Conservation (phyloP, 208 protist genomes). For the Acanthamoeba lenticulata region DNA sequence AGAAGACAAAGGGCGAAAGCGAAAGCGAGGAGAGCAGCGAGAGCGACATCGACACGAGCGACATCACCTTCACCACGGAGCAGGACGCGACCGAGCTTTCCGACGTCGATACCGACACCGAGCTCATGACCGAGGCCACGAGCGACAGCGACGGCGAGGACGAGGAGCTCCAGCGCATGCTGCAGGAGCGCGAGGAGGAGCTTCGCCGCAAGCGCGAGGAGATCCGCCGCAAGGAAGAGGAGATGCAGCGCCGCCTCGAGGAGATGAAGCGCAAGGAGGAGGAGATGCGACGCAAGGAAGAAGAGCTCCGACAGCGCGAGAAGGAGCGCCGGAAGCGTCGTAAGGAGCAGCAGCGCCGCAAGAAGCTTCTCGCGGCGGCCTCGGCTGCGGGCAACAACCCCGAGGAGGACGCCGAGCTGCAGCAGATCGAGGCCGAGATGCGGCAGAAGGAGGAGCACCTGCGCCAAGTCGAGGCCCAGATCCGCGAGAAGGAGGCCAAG, state of each 20-base stretch:
- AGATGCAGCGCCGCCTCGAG: slow-evolving; percentile 1
- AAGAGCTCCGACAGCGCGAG: background rate
- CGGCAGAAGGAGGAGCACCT: background rate
- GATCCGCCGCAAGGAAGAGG: slow-evolving; percentile 10
- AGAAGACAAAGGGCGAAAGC: background rate
- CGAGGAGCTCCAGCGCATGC: background rate
- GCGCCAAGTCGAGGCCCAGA: background rate
- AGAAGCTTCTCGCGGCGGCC: too few relatives aligned
- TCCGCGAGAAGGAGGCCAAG: background rate
- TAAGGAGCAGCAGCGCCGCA: background rate
- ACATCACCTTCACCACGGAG: slow-evolving; percentile 5
- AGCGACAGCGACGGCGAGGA: slow-evolving; percentile 2
- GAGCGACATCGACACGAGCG: slow-evolving; percentile 8
- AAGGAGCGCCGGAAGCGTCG: background rate
- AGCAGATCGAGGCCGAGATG: background rate
- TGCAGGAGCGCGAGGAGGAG: slow-evolving; percentile 22
- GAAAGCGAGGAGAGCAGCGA: background rate
- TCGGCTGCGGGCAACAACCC: background rate
- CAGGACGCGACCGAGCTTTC: background rate
- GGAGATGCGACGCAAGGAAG: background rate
- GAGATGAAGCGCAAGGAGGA: slow-evolving; percentile 50
- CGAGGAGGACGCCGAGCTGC: background rate
- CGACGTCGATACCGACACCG: background rate
- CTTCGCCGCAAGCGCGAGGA: background rate
- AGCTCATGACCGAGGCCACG: background rate